Percentiles rank a stretch among this genome's conserved stretches.
These are phyloP conservation scores for Dacryopinax spathularia DNA, from an alignment of 768 basidiomycete species.

Conservation along the genomic window DNA sequence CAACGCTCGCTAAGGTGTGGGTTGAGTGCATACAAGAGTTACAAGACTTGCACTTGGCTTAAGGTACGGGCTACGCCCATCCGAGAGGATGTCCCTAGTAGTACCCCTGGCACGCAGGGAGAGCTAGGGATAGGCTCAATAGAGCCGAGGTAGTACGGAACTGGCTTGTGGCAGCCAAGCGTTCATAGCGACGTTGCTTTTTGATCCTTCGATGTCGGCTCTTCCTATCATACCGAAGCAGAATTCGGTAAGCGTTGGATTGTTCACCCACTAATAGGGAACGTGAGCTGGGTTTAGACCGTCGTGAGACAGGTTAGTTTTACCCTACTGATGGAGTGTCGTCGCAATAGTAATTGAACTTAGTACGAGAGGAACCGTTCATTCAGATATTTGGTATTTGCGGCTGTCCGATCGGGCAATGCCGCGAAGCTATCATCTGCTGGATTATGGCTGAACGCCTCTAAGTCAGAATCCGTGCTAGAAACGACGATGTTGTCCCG, in stretches of 20 bases:
- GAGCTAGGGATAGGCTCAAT: too few species aligned
- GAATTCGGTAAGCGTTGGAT: slow-evolving; percentile 69
- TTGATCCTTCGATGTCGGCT: slow-evolving; percentile 72
- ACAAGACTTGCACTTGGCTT: too few species aligned
- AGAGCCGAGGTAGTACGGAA: too few species aligned
- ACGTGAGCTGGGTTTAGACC: slow-evolving; percentile 72
- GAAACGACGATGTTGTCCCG: slow-evolving; percentile 58
- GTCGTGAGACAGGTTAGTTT: slow-evolving; percentile 77
- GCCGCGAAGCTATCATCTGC: slow-evolving; percentile 68
- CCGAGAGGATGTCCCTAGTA: too few species aligned
- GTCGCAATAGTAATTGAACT: slow-evolving; percentile 64
- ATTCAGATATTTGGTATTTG: slow-evolving; percentile 76
- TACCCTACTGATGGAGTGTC: slow-evolving; percentile 69
- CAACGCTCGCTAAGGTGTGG: too few species aligned
- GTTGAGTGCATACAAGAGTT: too few species aligned
- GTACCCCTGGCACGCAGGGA: too few species aligned
- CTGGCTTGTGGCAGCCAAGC: slow-evolving; percentile 71
- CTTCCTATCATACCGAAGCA: slow-evolving; percentile 71
- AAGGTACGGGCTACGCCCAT: too few species aligned
- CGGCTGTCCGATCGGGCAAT: slow-evolving; percentile 64
- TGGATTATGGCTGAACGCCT: slow-evolving; percentile 77
- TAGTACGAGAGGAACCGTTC: slow-evolving; percentile 73
- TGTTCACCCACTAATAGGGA: slow-evolving; percentile 71
- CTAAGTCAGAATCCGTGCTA: slow-evolving; percentile 71
- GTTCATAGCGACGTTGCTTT: slow-evolving; percentile 74